Conservation (phyloP, 2,329 filamentous ascomycete genomes). For the Chaetomiaceae sp. region DNA sequence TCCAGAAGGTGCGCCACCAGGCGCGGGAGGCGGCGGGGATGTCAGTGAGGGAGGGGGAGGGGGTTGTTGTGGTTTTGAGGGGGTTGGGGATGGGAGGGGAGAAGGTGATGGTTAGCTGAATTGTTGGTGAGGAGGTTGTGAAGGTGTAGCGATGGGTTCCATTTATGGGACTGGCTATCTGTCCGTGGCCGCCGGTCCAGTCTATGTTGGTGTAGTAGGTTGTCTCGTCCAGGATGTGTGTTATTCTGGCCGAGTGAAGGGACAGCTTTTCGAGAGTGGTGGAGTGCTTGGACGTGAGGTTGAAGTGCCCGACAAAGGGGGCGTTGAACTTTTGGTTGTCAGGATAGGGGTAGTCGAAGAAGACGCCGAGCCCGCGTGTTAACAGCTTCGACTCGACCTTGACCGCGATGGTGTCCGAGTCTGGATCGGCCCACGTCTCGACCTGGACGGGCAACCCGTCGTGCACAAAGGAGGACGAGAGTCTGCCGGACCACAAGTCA, state of each 20-base stretch:
- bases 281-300: slow-evolving; percentile 41
- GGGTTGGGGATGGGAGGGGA: slow-evolving; percentile 25
- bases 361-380: slow-evolving; percentile 38
- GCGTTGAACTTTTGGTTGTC: slow-evolving; percentile 49
- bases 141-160: slow-evolving; percentile 43
- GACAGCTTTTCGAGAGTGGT: slow-evolving; percentile 32
- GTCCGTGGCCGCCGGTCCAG: slow-evolving; percentile 35
- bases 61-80: slow-evolving; percentile 25
- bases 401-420: slow-evolving; percentile 43
- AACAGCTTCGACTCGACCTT: slow-evolving; percentile 40
- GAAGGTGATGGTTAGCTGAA: slow-evolving; percentile 33
- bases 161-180: slow-evolving; percentile 31
- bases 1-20: slow-evolving; percentile 49
- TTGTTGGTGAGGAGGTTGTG: slow-evolving; percentile 19
- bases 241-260: slow-evolving; percentile 34
- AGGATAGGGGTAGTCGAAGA: slow-evolving; percentile 49
- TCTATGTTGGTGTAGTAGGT: slow-evolving; percentile 38
- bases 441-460: slow-evolving; percentile 37
- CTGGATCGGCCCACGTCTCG: slow-evolving; percentile 41
- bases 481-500: slow-evolving; percentile 44
- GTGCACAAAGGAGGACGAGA: slow-evolving; percentile 41
- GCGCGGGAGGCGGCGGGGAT: slow-evolving; percentile 31
- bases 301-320: slow-evolving; percentile 49
- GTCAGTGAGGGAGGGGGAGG: background rate
- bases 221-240: slow-evolving; percentile 39